phyloP scores from a whole-genome alignment of 2,329 filamentous ascomycete genomes.

The Monosporascus sp. region DNA sequence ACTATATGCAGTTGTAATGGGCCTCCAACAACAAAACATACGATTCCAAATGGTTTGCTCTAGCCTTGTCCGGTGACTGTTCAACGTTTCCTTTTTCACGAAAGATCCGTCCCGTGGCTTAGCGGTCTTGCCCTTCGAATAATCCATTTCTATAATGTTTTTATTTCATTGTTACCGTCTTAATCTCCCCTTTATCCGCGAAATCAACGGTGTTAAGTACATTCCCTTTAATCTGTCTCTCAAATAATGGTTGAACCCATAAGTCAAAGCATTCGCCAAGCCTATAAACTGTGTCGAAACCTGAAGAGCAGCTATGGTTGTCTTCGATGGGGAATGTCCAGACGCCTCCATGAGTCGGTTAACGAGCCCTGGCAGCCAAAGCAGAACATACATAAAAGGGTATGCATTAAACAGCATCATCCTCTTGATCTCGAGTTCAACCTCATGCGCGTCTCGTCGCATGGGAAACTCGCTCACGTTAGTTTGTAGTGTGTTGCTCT shows the following conservation, averaged over 20 bases:
- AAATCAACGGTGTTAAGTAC: background rate
- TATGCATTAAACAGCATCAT: constrained; percentile 7
- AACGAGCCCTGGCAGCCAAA: constrained; percentile 5
- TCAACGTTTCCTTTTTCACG: too few relatives aligned
- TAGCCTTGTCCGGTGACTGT: too few relatives aligned
- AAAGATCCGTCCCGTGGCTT: too few relatives aligned
- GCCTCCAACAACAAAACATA: too few relatives aligned
- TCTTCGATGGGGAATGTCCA: background rate
- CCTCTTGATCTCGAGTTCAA: constrained; percentile 6
- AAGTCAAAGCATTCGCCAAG: constrained; percentile 6
- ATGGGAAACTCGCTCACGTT: background rate
- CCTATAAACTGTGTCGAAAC: constrained; percentile 7
- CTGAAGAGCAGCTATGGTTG: constrained; percentile 3
- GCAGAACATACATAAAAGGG: constrained; percentile 5
- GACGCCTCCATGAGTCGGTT: constrained; percentile 5
- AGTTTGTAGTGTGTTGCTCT: background rate
- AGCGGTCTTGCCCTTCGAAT: too few relatives aligned
- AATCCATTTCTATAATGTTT: too few relatives aligned
- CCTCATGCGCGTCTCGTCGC: constrained; percentile 4
- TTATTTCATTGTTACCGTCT: background rate
- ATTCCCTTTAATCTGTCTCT: background rate
- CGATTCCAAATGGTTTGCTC: too few relatives aligned
- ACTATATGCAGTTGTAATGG: too few relatives aligned
- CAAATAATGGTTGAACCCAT: constrained; percentile 1
- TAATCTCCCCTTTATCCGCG: background rate